Evolutionary conservation across 2,329 filamentous ascomycete species (phyloP), one percentile per base, ranked within the genome.

Genomic region (Curvularia eragrostidis): DNA sequence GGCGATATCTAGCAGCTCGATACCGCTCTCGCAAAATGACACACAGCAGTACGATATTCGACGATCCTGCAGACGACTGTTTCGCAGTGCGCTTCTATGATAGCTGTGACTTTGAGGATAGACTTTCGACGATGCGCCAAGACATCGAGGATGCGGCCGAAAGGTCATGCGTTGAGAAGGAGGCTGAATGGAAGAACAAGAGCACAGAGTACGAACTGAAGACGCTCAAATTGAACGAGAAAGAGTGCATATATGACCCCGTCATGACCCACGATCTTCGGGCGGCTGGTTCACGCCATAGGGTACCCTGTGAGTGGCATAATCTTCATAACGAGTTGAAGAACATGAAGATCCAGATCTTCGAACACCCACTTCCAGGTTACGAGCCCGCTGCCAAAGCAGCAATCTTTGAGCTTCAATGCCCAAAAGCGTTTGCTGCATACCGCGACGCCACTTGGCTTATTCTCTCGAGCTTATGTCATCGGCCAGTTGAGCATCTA

Each of bases 391-490:
- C 77, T 9, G 74, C 74, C n/a, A 80, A 81, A 30, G 76, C 75
- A 0, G 71, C 84, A 0, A 60, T 87, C 0, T 85, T 87, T 49
- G 85, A 88, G 59, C 69, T 87, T 1, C 58, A 52, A 0, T 75
- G 77, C 21, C 85, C 85, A 0, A 30, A 63, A 3, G 72, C 73
- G 3, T 80, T 86, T 21, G 72, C 73, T 2, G 69, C 72, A 0
- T 89, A 87, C 67, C 78, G 86, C 12, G 79, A 85, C 53, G 73
- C 77, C 3, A 85, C 83, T 0, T 87, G 83, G 82, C 66, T 62
- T 3, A 77, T 87, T 3, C 21, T 84, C 0, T 67, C 70, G 2
- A 63, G 52, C 3, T 61, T 84, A 10, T 79, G 64, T n/a, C 62
- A 56, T 13, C 49, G 59, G 1, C 23, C 47, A 28, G 38, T 39